Conservation (phyloP, 129 eudicot species). For the Escallonia herrerae region DNA sequence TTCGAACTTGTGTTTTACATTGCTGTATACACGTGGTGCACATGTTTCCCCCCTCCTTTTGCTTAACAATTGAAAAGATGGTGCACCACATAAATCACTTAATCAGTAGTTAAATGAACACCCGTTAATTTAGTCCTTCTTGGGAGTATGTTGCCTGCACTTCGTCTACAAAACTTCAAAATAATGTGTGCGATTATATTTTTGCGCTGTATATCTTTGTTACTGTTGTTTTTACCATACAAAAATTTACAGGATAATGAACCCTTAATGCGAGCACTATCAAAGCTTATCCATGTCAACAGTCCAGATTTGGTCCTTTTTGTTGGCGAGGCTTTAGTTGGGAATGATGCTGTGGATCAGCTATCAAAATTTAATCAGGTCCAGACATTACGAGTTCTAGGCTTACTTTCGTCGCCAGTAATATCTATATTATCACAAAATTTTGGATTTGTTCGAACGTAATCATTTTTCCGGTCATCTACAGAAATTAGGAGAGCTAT, state of each 20-base stretch:
- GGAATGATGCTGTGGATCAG: slow-evolving; percentile 98
- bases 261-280: slow-evolving; percentile 94
- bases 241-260: slow-evolving; percentile 74
- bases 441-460: too few relatives aligned
- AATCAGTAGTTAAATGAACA: too few relatives aligned
- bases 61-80: too few relatives aligned
- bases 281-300: slow-evolving; percentile 86
- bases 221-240: slow-evolving; percentile 1
- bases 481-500: slow-evolving; percentile 89
- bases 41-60: too few relatives aligned
- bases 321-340: slow-evolving; percentile 98
- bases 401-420: not conserved
- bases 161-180: not conserved
- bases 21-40: too few relatives aligned
- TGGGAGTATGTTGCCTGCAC: too few relatives aligned
- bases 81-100: too few relatives aligned
- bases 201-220: not conserved
- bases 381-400: not conserved
- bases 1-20: too few relatives aligned
- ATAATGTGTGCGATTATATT: not conserved
- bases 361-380: slow-evolving; percentile 95
- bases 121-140: too few relatives aligned
- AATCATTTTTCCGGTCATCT: slow-evolving; percentile 4
- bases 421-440: too few relatives aligned
- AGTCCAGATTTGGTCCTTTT: slow-evolving; percentile 88